Evolutionary conservation across 1,284 basidiomycete species (phyloP), one percentile per base, ranked within the genome.

Genomic region (Pseudozyma flocculosa): DNA sequence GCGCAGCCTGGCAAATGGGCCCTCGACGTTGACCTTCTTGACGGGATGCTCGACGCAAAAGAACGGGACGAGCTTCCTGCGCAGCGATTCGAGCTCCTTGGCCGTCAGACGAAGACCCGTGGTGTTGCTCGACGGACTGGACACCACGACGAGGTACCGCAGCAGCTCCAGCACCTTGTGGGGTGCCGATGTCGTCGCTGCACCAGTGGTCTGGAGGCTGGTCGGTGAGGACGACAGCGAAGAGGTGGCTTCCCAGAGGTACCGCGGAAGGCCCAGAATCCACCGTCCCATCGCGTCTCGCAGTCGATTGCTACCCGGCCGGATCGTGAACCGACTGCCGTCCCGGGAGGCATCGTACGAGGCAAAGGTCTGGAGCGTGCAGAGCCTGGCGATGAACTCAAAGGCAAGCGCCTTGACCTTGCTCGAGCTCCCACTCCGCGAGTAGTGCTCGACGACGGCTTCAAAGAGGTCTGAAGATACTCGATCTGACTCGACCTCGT

Each of bases 381-480:
- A 66, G 7, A 57, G 42, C 3, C 66, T 54, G 0, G 66, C 66
- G 24, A 69, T 30, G 26, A 69, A 65, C n/a, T 62, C 66, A 26
- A 69, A 69, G 11, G 58, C 53, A 13, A 69, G 45, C 17, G 55
- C 48, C 48, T 69, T 69, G 43, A 61, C 54, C 13, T 50, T 42
- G 39, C 50, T 53, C 40, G 51, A 41, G 1, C 50, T 48, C n/a
- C 45, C 43, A 19, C 52, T 55, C 21, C 30, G 37, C 21, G 61
- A 13, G 18, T 65, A 47, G 42, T 54, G 51, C 10, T 58, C 46
- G 13, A 69, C 45, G 7, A 69, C 38, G 2, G 53, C 48, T 10
- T 58, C 57, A 34, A 50, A 4, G 4, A 50, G 47, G n/a, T n/a
- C n/a, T n/a, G n/a, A n/a, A n/a, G n/a, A n/a, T n/a, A n/a, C n/a